Evolutionary conservation across 2,329 filamentous ascomycete species (phyloP).

Genomic region (Lecanicillium sp.): DNA sequence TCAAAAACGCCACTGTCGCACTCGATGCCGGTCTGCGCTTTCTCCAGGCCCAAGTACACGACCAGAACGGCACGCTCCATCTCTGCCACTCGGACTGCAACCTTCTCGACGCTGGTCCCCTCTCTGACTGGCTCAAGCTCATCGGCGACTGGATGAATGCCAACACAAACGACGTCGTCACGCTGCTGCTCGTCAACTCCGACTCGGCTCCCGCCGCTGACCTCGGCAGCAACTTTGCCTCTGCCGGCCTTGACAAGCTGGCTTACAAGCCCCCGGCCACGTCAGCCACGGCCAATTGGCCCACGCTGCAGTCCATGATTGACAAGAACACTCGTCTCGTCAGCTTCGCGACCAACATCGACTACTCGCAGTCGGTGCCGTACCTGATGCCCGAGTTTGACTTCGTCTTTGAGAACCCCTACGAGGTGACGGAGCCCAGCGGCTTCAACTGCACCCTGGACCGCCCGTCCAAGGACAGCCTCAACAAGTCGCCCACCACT

Average conservation of each 20-base stretch:
- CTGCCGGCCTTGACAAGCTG: conserved; percentile 54
- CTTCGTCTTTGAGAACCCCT: conserved; percentile 68
- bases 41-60: conserved; percentile 66
- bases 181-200: conserved; percentile 66
- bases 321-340: conserved; percentile 57
- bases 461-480: conserved; percentile 44
- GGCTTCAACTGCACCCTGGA: conserved; percentile 69
- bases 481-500: conserved; percentile 39
- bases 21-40: conserved; percentile 66
- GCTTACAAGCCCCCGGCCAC: conserved; percentile 50
- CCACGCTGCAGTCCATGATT: conserved; percentile 66
- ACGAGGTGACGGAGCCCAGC: conserved; percentile 52
- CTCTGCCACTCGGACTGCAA: conserved; percentile 66
- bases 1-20: conserved; percentile 64
- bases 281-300: conserved; percentile 50
- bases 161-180: conserved; percentile 70
- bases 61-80: conserved; percentile 50
- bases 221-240: conserved; percentile 49
- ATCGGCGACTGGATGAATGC: conserved; percentile 64
- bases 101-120: conserved; percentile 61
- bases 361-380: conserved; percentile 36
- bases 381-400: conserved; percentile 60
- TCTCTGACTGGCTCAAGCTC: conserved; percentile 56
- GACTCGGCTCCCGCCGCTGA: conserved; percentile 50
- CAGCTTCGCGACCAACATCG: conserved; percentile 58